Percentiles rank a stretch among this genome's conserved stretches.
Conservation (phyloP, 2,329 filamentous ascomycete species). For the Arthroderma uncinatum region DNA sequence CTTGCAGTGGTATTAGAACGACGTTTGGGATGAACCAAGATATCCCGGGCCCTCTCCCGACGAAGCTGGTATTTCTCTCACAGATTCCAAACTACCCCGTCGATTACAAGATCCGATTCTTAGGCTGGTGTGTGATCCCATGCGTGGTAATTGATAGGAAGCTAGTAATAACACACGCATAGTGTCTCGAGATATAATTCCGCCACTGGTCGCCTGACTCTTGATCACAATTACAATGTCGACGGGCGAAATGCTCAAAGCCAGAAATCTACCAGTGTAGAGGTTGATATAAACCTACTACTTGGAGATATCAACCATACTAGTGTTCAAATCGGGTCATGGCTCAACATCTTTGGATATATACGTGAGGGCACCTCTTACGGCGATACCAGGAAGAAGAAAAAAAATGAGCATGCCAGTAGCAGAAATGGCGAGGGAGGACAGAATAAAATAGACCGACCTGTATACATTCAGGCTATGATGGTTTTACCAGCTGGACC, state of each 20-base stretch:
- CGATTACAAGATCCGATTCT: conserved; percentile 75
- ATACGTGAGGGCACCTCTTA: conserved; percentile 34
- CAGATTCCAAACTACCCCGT: conserved; percentile 42
- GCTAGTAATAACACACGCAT: conserved; percentile 5
- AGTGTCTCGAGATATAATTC: conserved; percentile 52
- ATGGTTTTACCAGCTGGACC: conserved; percentile 67
- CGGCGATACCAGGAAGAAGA: neutral
- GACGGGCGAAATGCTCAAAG: conserved; percentile 9
- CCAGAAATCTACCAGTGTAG: conserved; percentile 25
- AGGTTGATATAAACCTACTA: conserved; percentile 65
- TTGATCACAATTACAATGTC: conserved; percentile 54
- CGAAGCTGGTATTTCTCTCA: conserved; percentile 54
- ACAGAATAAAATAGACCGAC: neutral
- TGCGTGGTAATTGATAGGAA: neutral
- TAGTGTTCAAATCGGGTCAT: conserved; percentile 61
- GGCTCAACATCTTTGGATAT: conserved; percentile 84
- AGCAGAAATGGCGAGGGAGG: neutral
- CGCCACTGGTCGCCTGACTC: conserved; percentile 48
- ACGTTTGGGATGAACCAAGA: conserved; percentile 22
- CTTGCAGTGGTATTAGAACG: neutral
- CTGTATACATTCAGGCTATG: conserved; percentile 55
- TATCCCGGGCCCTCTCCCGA: conserved; percentile 45
- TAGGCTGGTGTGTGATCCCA: conserved; percentile 63
- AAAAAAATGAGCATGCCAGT: neutral
- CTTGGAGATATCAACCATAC: conserved; percentile 53